Evolutionary conservation across 371 early-diverging fungal genomes (phyloP).

Genomic region (Saksenaea vasiformis): DNA sequence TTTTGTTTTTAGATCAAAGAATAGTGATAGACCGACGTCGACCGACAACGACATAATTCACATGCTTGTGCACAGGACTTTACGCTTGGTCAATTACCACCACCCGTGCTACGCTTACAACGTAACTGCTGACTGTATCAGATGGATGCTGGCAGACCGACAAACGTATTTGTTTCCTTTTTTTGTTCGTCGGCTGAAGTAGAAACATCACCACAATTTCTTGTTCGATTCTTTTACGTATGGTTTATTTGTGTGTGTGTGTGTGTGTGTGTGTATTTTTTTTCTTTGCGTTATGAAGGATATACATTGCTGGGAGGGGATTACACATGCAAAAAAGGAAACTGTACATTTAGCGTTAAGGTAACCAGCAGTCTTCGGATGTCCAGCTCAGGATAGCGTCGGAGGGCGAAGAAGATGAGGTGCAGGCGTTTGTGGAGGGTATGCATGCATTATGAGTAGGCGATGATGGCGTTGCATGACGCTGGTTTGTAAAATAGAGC

Average conservation of each 20-base stretch:
- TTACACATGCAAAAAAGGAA: constrained; percentile 6
- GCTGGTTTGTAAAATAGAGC: not conserved
- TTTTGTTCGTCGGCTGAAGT: not conserved
- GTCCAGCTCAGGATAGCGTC: not conserved
- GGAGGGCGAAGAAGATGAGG: not conserved
- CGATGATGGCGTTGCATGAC: constrained; percentile 3
- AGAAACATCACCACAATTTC: not conserved
- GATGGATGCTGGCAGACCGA: not conserved
- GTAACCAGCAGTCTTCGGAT: not conserved
- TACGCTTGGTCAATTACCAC: not conserved
- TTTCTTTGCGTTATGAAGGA: constrained; percentile 1
- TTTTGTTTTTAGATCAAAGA: constrained; percentile 9
- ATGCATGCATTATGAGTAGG: not conserved
- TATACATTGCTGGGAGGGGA: not conserved
- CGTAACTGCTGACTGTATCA: not conserved
- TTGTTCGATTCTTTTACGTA: not conserved
- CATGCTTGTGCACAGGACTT: not conserved
- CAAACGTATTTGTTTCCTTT: not conserved
- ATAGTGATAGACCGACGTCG: not conserved
- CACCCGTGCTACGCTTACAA: not conserved
- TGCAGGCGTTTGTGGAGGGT: not conserved
- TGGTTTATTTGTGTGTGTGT: not conserved
- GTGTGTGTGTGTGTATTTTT: not conserved
- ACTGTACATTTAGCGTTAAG: not conserved
- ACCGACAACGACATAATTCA: not conserved